A percentile compares a stretch with the other conserved stretches of the same genome.
Conservation (phyloP, 768 basidiomycete genomes). For the Lactarius sanguifluus region DNA sequence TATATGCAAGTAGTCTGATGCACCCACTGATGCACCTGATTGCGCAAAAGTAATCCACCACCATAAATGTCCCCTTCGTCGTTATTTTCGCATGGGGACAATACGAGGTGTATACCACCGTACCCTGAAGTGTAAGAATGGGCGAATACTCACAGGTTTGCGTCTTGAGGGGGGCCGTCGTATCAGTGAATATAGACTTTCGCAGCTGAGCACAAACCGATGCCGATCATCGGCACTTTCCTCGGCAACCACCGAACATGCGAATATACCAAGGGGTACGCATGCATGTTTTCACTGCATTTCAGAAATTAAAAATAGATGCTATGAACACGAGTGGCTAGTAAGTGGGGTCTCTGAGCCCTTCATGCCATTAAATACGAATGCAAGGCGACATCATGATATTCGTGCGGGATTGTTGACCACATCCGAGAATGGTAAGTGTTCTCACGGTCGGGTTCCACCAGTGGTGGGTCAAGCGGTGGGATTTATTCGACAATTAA, state of each 20-base stretch:
- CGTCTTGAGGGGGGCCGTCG: slow-evolving; percentile 19
- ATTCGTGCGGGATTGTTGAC: slow-evolving; percentile 11
- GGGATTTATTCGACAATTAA: not conserved
- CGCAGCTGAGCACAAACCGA: not conserved
- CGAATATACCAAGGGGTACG: not conserved
- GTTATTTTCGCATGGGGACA: slow-evolving; percentile 24
- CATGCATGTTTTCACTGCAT: not conserved
- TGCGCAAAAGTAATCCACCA: slow-evolving; percentile 22
- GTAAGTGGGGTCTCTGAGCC: not conserved
- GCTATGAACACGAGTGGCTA: not conserved
- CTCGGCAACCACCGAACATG: slow-evolving; percentile 28
- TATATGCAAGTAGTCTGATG: not conserved
- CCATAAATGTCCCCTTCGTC: not conserved
- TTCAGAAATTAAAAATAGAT: not conserved
- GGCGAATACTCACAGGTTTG: slow-evolving; percentile 38
- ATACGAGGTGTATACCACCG: not conserved
- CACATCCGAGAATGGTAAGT: slow-evolving; percentile 14
- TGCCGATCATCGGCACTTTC: slow-evolving; percentile 25
- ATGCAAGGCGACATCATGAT: not conserved
- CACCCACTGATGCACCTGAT: slow-evolving; percentile 9
- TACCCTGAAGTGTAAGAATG: slow-evolving; percentile 15
- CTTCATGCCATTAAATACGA: not conserved
- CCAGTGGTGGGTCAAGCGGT: not conserved
- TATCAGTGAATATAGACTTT: slow-evolving; percentile 9
- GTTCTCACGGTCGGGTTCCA: slow-evolving; percentile 9